Percentiles rank a stretch among this genome's conserved stretches.
These are phyloP conservation scores for Trypanosoma avium DNA, from an alignment of 208 protist genomes.

Conservation along the genomic window DNA sequence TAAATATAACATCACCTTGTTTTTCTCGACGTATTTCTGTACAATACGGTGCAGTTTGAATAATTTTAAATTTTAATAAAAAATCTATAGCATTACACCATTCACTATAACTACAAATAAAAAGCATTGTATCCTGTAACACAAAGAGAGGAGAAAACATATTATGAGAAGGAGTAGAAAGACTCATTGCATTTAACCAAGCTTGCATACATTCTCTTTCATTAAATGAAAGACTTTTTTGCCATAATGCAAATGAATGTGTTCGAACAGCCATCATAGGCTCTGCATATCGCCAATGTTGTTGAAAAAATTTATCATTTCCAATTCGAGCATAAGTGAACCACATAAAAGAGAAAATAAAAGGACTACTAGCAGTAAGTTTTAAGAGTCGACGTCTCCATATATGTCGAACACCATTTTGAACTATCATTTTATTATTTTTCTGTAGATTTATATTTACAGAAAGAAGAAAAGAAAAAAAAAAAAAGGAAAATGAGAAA, in stretches of 20 bases:
- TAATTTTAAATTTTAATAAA: constrained; percentile 32
- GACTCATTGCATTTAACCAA: constrained; percentile 40
- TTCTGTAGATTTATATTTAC: no score
- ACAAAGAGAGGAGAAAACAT: constrained; percentile 39
- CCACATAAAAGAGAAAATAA: constrained; percentile 25
- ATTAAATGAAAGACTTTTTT: constrained; percentile 29
- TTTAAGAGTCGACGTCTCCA: neutral
- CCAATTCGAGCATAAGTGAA: constrained; percentile 33
- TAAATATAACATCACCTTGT: constrained; percentile 46
- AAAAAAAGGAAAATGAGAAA: neutral
- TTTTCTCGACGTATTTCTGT: constrained; percentile 53
- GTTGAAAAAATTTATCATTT: constrained; percentile 49
- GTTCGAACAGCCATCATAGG: constrained; percentile 34
- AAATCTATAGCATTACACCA: constrained; percentile 46
- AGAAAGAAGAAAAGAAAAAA: neutral
- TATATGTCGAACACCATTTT: neutral
- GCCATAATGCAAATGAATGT: constrained; percentile 49
- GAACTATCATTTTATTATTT: neutral
- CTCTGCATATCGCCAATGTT: constrained; percentile 67
- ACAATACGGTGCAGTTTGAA: constrained; percentile 36
- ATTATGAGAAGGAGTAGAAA: constrained; percentile 29
- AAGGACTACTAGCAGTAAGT: constrained; percentile 25
- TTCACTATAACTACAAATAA: constrained; percentile 50
- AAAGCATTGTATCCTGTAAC: constrained; percentile 56
- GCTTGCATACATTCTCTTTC: constrained; percentile 61